Base-by-base conservation (phyloP, 768 basidiomycete species). In the Serendipita indica region DNA sequence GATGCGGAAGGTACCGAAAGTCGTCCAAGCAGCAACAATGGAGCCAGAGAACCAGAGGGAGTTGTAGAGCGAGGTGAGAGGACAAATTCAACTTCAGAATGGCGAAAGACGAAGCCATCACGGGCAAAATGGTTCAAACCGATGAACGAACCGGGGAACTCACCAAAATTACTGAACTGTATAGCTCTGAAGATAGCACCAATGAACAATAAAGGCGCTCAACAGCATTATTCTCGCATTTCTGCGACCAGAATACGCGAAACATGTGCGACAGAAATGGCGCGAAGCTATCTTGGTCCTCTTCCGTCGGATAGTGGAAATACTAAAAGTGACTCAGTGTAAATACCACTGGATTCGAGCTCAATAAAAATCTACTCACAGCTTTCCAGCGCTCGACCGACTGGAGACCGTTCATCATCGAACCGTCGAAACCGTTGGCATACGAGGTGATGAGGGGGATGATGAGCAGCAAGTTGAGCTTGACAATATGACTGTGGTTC, bases 1-100 rank as follows among this genome's bases (percentile, higher is more conserved):
- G 57, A 89, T 79, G 68, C 77, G 76, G 74, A 86, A 83, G 13
- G 88, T 84, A 22, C 87, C 88, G 66, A 80, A 91, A 1, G 86
- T 86, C 0, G 84, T 74, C 89, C 87, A 90, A 16, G 86, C 86
- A 34, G 87, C 74, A 52, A 88, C 66, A 67, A 89, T 87, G 58
- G 85, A 75, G 60, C 89, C 89, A 13, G 83, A 81, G 67, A 87
- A 87, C 87, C 89, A 90, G 61, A 89, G 81, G 28, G 85, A 84
- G 74, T 89, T 87, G 73, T 86, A 88, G 52, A 80, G 70, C 1
- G 85, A 81, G 14, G 86, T 90, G 60, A 92, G 70, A 33, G 81
- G 81, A n/a, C 89, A 68, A 89, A 90, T 0, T 88, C 77, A n/a
- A 91, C 71, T 70, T 92, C 89, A 52, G 87, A 84, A 91, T 81